A percentile compares a stretch with the other conserved stretches of the same genome.
phyloP scores from a whole-genome alignment of 768 basidiomycete genomes.

The Suillus placidus region DNA sequence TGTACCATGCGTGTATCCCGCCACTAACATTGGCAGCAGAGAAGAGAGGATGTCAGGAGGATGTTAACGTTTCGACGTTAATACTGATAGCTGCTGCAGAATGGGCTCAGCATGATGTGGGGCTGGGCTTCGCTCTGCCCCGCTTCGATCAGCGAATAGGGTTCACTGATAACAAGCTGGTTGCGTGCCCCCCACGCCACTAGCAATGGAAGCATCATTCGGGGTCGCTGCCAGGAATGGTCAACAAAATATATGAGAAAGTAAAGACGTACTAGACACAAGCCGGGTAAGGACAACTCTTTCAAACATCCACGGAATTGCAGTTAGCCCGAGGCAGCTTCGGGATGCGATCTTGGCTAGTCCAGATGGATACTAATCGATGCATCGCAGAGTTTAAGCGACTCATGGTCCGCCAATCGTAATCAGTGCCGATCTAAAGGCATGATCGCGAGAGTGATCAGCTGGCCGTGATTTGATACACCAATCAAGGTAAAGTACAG shows the following conservation, averaged over 20 bases:
- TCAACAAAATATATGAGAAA: background rate
- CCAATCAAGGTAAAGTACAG: background rate
- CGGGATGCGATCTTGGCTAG: background rate
- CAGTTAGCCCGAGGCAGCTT: background rate
- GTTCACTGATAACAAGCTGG: background rate
- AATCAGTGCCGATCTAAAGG: background rate
- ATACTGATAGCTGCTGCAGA: background rate
- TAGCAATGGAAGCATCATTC: background rate
- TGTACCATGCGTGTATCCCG: background rate
- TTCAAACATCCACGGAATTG: background rate
- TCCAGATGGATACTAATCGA: background rate
- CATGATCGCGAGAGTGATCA: background rate
- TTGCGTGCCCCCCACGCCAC: background rate
- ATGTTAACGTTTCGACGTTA: background rate
- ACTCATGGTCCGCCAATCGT: background rate
- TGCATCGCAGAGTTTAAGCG: background rate
- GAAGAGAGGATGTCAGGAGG: background rate
- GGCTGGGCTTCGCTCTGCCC: background rate
- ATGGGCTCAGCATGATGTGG: background rate
- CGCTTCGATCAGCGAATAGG: background rate
- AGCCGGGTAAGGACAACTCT: background rate
- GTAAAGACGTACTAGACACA: background rate
- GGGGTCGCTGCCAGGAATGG: background rate
- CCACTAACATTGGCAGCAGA: background rate
- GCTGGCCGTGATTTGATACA: background rate